Conservation (phyloP, 1,284 basidiomycete genomes). For the Macrocybe sp. region DNA sequence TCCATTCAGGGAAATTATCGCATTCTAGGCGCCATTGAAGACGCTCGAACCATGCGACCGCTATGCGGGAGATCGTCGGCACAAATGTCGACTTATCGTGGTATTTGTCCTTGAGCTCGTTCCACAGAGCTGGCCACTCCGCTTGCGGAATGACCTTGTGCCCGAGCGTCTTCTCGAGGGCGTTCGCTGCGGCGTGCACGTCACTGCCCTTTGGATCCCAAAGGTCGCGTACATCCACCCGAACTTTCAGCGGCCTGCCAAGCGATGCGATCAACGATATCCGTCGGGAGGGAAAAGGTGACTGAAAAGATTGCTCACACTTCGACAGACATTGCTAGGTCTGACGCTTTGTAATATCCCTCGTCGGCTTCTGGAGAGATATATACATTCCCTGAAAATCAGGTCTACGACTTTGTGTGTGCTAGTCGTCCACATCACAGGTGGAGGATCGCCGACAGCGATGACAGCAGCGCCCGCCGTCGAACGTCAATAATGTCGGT, state of each 20-base stretch:
- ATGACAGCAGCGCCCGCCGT: no score
- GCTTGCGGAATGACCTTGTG: constrained; percentile 22
- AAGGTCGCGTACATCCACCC: constrained; percentile 29
- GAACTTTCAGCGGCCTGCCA: constrained; percentile 31
- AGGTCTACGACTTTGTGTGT: no score
- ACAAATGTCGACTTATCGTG: constrained; percentile 27
- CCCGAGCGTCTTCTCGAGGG: constrained; percentile 22
- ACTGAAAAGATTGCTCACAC: no score
- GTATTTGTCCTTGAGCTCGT: constrained; percentile 22
- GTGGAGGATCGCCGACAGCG: no score
- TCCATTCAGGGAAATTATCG: constrained; percentile 27
- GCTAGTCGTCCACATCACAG: no score
- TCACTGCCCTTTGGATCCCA: constrained; percentile 29
- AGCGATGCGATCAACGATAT: no score
- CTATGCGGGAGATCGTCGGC: constrained; percentile 25
- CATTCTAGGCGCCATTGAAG: constrained; percentile 27
- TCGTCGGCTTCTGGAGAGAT: no score
- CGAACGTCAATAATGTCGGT: no score
- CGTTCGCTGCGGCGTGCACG: constrained; percentile 19
- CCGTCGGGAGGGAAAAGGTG: no score
- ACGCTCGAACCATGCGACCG: constrained; percentile 29
- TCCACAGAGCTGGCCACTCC: constrained; percentile 27
- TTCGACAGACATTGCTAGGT: no score
- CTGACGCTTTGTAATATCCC: no score
- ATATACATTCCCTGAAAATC: no score